Evolutionary conservation across 352 stramenopile genomes (phyloP), one percentile per base, ranked within the genome.

Genomic region (Globisporangium middletonii): DNA sequence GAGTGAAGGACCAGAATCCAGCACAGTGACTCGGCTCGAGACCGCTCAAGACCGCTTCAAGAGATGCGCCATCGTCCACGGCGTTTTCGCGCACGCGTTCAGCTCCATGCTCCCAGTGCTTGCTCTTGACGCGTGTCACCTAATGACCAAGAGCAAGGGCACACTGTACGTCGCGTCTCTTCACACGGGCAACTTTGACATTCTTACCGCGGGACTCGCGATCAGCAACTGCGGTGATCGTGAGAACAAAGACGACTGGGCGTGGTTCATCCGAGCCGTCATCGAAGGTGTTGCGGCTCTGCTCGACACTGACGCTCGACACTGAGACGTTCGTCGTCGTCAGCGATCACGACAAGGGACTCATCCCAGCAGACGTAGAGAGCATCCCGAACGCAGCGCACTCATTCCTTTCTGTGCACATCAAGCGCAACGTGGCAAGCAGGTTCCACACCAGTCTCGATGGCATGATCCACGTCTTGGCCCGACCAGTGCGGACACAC

Each of bases 221-320:
- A 51, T 51, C n/a, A 33, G 46, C 26, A 51, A 51, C 46, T 11
- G 9, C 23, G 46, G 23, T 13, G 46, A 15, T 12, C 8, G 46
- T 16, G 46, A 51, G 46, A 51, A 51, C n/a, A 51, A 51, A 4
- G 46, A 51, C 46, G 46, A 51, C 26, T 51, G 23, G 23, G 15
- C 16, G 13, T 51, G 46, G 26, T 51, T 51, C 26, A 2, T 35
- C 12, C 3, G 27, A 18, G 46, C 27, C 0, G 4, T 51, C 4
- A 3, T 51, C 9, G 46, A 51, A 13, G 46, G 6, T 4, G 37
- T 33, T 4, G 23, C 46, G 15, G 19, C 23, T 51, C 15, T 37
- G 23, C 23, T 6, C 4, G 15, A 13, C 23, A 23, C 23, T 23
- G 23, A 23, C 23, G 23, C 23, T 23, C 23, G 7, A 27, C 3